Evolutionary conservation across 2,329 filamentous ascomycete species (phyloP).

Genomic region (Fusarium tricinctum): DNA sequence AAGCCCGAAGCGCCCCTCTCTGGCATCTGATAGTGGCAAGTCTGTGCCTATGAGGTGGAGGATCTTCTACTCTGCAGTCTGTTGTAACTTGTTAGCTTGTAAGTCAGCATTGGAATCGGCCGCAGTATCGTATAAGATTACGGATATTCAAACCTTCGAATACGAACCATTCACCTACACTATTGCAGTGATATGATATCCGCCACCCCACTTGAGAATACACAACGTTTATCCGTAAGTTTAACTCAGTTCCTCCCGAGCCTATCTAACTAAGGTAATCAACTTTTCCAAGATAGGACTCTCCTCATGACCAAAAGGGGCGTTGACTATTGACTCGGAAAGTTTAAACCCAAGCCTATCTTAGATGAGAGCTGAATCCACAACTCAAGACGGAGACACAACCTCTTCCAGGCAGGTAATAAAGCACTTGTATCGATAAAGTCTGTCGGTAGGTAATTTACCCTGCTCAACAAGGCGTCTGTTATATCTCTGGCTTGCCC

Average conservation of each 20-base stretch:
- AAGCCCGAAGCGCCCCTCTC: conserved; percentile 3
- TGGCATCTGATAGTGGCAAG: conserved; percentile 10
- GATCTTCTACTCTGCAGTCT: too few relatives aligned
- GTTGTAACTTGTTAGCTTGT: too few relatives aligned
- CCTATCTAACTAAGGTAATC: not conserved
- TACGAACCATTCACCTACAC: conserved; percentile 36
- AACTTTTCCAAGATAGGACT: conserved; percentile 8
- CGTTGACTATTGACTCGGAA: conserved; percentile 32
- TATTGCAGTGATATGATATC: conserved; percentile 31
- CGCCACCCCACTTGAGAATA: conserved; percentile 22
- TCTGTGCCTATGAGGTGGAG: conserved; percentile 19
- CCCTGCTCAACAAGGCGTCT: conserved; percentile 21
- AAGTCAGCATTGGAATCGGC: conserved; percentile 20
- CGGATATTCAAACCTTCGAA: conserved; percentile 12
- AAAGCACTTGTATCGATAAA: not conserved
- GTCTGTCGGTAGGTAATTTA: not conserved
- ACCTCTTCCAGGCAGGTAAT: conserved; percentile 25
- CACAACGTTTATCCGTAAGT: conserved; percentile 7
- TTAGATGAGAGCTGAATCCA: conserved; percentile 21
- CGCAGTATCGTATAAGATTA: conserved; percentile 25
- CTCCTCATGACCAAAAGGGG: conserved; percentile 36
- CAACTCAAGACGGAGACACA: conserved; percentile 32
- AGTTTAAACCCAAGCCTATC: conserved; percentile 14
- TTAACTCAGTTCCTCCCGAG: conserved; percentile 25
- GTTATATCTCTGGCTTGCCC: not conserved